These are phyloP conservation scores for Solanum peruvianum DNA, from an alignment of 257 asterid species.

Conservation along the genomic window DNA sequence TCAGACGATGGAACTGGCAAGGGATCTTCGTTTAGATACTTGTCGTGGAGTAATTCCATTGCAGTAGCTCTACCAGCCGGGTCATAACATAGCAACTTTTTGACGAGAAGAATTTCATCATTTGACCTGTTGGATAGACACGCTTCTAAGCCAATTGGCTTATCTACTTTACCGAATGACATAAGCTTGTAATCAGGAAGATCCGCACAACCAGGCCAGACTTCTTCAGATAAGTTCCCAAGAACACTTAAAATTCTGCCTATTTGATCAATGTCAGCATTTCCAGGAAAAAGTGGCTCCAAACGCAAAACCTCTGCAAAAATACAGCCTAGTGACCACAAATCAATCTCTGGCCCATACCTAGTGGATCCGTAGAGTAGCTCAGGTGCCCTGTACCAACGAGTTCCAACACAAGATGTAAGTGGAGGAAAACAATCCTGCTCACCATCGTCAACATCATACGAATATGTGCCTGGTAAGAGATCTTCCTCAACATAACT, in stretches of 20 bases:
- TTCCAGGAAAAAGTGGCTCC: conserved; percentile 78
- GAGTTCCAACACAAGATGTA: conserved; percentile 92
- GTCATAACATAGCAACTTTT: conserved; percentile 49
- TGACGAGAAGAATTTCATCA: conserved; percentile 53
- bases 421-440: conserved; percentile 51
- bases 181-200: conserved; percentile 85
- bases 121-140: conserved; percentile 43
- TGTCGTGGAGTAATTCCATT: conserved; percentile 66
- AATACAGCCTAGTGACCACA: conserved; percentile 94
- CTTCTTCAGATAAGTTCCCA: conserved; percentile 66
- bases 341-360: conserved; percentile 78
- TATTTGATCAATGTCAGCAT: conserved; percentile 85
- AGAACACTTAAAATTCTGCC: conserved; percentile 48
- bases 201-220: conserved; percentile 73
- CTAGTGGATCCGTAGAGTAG: conserved; percentile 81
- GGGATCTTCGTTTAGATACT: conserved; percentile 80
- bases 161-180: conserved; percentile 62
- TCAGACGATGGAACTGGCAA: conserved; percentile 48
- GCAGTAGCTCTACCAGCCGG: conserved; percentile 75
- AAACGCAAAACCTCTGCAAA: conserved; percentile 73
- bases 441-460: conserved; percentile 49
- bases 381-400: conserved; percentile 96
- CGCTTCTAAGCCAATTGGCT: conserved; percentile 54
- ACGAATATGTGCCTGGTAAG: conserved; percentile 31
- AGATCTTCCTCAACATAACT: conserved; percentile 72